Percentiles rank a stretch among this genome's conserved stretches.
These are phyloP conservation scores for Ceratocystis huliohia DNA, from an alignment of 2,329 filamentous ascomycete genomes.

Conservation along the genomic window DNA sequence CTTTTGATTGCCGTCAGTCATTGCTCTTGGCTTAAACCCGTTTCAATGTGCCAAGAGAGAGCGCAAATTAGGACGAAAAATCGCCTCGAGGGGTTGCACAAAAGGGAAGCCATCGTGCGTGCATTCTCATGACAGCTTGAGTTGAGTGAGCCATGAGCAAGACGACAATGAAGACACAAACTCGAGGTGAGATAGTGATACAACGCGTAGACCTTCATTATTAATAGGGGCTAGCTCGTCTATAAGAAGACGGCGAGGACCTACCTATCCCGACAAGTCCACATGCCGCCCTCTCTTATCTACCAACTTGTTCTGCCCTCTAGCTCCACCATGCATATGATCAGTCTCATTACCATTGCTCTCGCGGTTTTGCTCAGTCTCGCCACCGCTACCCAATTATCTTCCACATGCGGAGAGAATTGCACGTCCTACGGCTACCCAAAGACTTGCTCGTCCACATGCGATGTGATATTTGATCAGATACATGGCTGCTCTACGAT, in stretches of 20 bases:
- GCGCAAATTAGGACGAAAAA: too few relatives aligned
- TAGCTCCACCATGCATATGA: slow-evolving; percentile 9
- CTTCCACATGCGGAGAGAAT: background rate
- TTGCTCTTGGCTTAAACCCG: too few relatives aligned
- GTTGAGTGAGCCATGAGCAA: background rate
- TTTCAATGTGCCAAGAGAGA: too few relatives aligned
- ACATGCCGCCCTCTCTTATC: background rate
- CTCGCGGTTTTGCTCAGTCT: background rate
- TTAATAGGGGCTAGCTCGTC: background rate
- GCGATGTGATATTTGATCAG: slow-evolving; percentile 17
- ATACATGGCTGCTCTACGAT: slow-evolving; percentile 5
- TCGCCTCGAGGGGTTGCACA: background rate
- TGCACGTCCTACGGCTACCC: slow-evolving; percentile 15
- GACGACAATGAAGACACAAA: background rate
- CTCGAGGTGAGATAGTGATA: background rate
- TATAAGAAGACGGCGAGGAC: background rate
- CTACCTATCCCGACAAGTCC: background rate
- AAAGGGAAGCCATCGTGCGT: background rate
- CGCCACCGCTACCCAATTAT: background rate
- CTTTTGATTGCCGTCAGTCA: too few relatives aligned
- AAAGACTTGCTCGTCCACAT: slow-evolving; percentile 10
- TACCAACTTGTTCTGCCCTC: background rate
- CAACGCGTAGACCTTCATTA: background rate
- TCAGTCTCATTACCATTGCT: background rate
- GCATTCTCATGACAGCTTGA: background rate